Percentiles rank a stretch among this genome's conserved stretches.
Evolutionary conservation across 495 filamentous ascomycete genomes (phyloP).

Genomic region (Podospora conica): DNA sequence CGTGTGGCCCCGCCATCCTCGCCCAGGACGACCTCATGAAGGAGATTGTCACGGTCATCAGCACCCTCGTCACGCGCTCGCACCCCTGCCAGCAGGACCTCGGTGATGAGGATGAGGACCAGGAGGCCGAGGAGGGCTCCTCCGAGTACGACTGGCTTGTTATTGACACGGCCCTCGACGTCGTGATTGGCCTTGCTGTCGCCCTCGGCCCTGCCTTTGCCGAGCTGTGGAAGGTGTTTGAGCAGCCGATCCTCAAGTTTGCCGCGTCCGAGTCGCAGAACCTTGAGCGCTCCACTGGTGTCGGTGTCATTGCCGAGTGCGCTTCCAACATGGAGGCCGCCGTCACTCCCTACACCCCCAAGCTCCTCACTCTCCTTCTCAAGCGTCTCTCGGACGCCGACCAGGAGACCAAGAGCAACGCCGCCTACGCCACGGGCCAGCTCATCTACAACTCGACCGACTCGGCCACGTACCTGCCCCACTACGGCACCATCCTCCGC

Average conservation of each 20-base stretch:
- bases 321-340: slow-evolving; percentile 73
- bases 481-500: slow-evolving; percentile 66
- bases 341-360: slow-evolving; percentile 69
- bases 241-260: slow-evolving; percentile 83
- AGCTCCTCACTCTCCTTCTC: slow-evolving; percentile 71
- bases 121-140: slow-evolving; percentile 60
- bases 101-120: slow-evolving; percentile 65
- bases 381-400: slow-evolving; percentile 89
- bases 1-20: slow-evolving; percentile 85
- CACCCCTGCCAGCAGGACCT: slow-evolving; percentile 92
- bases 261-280: slow-evolving; percentile 70
- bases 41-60: slow-evolving; percentile 54
- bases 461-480: slow-evolving; percentile 60
- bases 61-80: slow-evolving; percentile 74
- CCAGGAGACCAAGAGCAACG: slow-evolving; percentile 87
- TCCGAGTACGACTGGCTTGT: slow-evolving; percentile 98
- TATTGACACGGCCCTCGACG: slow-evolving; percentile 89
- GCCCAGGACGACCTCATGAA: slow-evolving; percentile 57
- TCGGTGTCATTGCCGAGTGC: slow-evolving; percentile 90
- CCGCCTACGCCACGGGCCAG: slow-evolving; percentile 82
- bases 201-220: slow-evolving; percentile 76
- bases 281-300: slow-evolving; percentile 78
- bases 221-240: slow-evolving; percentile 88
- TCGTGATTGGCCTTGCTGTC: slow-evolving; percentile 71
- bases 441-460: slow-evolving; percentile 73